These are phyloP conservation scores for Bjerkandera adusta DNA, from an alignment of 1,284 basidiomycete species.

Conservation along the genomic window DNA sequence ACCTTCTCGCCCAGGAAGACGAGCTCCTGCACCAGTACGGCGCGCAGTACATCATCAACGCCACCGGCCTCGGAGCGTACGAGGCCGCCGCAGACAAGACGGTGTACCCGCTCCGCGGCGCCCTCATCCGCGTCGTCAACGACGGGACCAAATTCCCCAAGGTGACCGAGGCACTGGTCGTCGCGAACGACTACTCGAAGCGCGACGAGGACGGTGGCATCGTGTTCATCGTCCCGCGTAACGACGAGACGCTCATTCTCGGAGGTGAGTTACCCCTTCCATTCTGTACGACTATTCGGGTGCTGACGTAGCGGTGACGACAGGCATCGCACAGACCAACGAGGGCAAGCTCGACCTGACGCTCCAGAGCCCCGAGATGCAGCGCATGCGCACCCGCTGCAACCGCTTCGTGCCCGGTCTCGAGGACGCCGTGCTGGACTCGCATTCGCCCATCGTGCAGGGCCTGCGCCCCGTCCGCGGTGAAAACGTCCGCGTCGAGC, in stretches of 20 bases:
- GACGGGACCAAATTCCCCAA: slow-evolving; percentile 36
- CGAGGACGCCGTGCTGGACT: slow-evolving; percentile 31
- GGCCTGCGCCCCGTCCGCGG: slow-evolving; percentile 33
- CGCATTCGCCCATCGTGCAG: slow-evolving; percentile 30
- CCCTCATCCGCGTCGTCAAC: slow-evolving; percentile 36
- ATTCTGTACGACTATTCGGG: not conserved
- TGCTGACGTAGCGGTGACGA: not conserved
- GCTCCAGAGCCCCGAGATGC: slow-evolving; percentile 32
- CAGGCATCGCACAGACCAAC: slow-evolving; percentile 21
- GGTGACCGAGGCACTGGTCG: slow-evolving; percentile 32
- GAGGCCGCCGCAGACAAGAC: slow-evolving; percentile 32
- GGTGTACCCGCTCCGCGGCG: slow-evolving; percentile 37
- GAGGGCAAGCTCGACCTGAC: slow-evolving; percentile 31
- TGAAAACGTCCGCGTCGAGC: slow-evolving; percentile 34
- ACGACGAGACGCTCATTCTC: slow-evolving; percentile 17
- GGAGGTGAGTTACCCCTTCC: slow-evolving; percentile 16
- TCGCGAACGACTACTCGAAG: slow-evolving; percentile 21
- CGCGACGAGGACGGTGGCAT: slow-evolving; percentile 21
- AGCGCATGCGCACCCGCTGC: slow-evolving; percentile 33
- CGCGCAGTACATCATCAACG: slow-evolving; percentile 35
- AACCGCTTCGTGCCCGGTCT: slow-evolving; percentile 33
- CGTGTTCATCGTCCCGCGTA: slow-evolving; percentile 21
- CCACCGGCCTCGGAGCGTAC: slow-evolving; percentile 31
- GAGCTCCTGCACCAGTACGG: slow-evolving; percentile 28
- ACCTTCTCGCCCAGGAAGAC: slow-evolving; percentile 29